phyloP scores from a whole-genome alignment of 2,329 filamentous ascomycete species.

The Venturia aucupariae region DNA sequence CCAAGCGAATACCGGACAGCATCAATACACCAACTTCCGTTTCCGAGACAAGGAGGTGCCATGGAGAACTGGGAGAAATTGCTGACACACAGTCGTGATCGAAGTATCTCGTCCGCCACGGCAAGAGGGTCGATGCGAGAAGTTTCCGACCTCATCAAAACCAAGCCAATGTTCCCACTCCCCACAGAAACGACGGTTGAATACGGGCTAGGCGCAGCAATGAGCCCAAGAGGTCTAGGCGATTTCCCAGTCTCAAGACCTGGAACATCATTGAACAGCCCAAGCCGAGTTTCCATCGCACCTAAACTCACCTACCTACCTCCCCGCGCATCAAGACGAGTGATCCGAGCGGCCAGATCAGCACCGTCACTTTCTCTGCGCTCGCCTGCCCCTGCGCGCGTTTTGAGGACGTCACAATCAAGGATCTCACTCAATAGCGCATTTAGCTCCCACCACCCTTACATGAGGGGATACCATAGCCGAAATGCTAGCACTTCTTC shows the following conservation, averaged over 20 bases:
- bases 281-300: not conserved
- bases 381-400: not conserved
- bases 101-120: not conserved
- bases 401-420: not conserved
- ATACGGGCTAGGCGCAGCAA: not conserved
- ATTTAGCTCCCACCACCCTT: not conserved
- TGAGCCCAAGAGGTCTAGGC: not conserved
- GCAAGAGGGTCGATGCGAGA: not conserved
- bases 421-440: not conserved
- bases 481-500: not conserved
- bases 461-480: not conserved
- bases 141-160: not conserved
- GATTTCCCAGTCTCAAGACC: not conserved
- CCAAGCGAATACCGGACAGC: not conserved
- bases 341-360: not conserved
- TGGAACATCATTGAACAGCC: not conserved
- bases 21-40: not conserved
- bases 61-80: not conserved
- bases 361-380: not conserved
- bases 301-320: not conserved
- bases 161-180: not conserved
- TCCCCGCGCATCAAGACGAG: not conserved
- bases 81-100: not conserved
- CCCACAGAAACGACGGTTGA: not conserved
- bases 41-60: not conserved